phyloP scores from a whole-genome alignment of 306 rosid species.

The Cucurbita argyrosperma region DNA sequence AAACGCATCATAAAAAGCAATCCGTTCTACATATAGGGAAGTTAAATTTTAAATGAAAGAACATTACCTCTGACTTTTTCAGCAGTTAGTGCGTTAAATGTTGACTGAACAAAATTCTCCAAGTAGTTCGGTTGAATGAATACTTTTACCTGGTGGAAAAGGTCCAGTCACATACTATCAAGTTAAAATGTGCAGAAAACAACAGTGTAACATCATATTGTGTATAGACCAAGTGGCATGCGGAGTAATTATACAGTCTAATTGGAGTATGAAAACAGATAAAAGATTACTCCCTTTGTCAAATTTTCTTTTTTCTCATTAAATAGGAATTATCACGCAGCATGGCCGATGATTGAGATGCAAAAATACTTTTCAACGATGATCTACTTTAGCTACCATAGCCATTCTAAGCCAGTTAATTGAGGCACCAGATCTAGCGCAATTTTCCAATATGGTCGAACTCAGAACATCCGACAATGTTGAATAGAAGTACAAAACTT shows the following conservation, averaged over 20 bases:
- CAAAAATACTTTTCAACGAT: neutral
- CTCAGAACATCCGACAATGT: neutral
- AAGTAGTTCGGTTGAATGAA: constrained; percentile 75
- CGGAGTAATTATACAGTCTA: neutral
- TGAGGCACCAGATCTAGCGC: neutral
- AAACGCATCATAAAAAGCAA: neutral
- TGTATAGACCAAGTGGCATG: neutral
- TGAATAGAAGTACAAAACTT: neutral
- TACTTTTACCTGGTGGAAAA: constrained; percentile 85
- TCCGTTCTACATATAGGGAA: neutral
- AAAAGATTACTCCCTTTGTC: neutral
- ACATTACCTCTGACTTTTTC: constrained; percentile 73
- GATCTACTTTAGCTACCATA: neutral
- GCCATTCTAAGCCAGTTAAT: neutral
- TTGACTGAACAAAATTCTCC: constrained; percentile 82
- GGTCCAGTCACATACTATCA: constrained; percentile 12
- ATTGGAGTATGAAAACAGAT: neutral
- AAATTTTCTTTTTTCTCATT: neutral
- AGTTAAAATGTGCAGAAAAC: neutral
- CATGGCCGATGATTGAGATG: neutral
- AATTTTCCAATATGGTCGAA: neutral
- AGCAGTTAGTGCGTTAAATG: constrained; percentile 64
- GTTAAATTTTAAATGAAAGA: neutral
- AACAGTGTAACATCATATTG: neutral
- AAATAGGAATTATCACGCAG: neutral